These are phyloP conservation scores for Penicillium riverlandense DNA, from an alignment of 495 filamentous ascomycete genomes.

Conservation along the genomic window DNA sequence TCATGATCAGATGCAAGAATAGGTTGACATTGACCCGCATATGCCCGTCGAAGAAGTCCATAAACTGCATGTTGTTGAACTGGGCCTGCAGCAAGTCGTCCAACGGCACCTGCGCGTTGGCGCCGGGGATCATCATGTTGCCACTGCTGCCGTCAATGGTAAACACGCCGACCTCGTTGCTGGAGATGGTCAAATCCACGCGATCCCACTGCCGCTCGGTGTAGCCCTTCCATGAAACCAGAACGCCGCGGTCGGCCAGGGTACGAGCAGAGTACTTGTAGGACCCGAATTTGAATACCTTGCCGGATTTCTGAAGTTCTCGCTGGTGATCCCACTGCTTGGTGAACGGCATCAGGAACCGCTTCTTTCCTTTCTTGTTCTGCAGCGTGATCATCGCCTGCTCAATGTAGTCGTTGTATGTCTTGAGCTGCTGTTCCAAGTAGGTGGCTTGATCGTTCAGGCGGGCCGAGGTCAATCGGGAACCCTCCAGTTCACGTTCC, in stretches of 20 bases:
- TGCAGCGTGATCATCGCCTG: constrained; percentile 98
- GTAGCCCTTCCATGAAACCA: constrained; percentile 82
- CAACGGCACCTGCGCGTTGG: constrained; percentile 80
- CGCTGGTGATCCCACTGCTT: constrained; percentile 98
- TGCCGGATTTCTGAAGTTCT: constrained; percentile 83
- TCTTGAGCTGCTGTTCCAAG: constrained; percentile 90
- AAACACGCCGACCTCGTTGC: constrained; percentile 93
- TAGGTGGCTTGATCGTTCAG: constrained; percentile 88
- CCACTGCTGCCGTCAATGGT: constrained; percentile 85
- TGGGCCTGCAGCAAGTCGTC: constrained; percentile 95
- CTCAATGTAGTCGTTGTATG: constrained; percentile 98
- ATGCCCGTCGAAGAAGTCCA: constrained; percentile 86
- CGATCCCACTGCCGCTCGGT: constrained; percentile 81
- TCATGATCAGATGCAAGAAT: constrained; percentile 90
- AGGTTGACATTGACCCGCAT: constrained; percentile 91
- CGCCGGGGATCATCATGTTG: constrained; percentile 93
- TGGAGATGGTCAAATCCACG: constrained; percentile 87
- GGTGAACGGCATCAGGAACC: constrained; percentile 93
- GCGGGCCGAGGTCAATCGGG: constrained; percentile 73
- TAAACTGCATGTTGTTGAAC: constrained; percentile 91
- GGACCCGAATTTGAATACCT: constrained; percentile 91
- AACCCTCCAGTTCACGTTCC: constrained; percentile 82
- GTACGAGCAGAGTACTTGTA: constrained; percentile 93
- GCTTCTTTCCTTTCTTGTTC: constrained; percentile 92
- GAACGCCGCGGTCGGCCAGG: constrained; percentile 85